Percentiles rank a stretch among this genome's conserved stretches.
These are phyloP conservation scores for Phtheirospermum japonicum DNA, from an alignment of 257 asterid species.

Conservation along the genomic window DNA sequence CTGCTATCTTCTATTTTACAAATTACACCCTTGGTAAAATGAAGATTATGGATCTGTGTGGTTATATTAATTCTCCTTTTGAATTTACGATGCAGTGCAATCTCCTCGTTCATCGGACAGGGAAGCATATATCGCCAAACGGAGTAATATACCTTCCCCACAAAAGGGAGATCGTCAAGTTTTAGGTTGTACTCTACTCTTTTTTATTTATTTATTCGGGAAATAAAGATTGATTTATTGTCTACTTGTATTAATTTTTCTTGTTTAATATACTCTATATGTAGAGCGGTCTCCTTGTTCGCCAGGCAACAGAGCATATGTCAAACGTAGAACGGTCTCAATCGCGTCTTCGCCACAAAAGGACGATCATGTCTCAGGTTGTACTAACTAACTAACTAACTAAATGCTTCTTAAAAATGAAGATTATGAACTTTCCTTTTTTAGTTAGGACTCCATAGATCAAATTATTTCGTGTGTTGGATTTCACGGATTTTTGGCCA, in stretches of 20 bases:
- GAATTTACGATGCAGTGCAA: neutral
- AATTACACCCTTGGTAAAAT: too few species aligned
- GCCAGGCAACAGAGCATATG: constrained; percentile 32
- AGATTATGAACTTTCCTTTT: neutral
- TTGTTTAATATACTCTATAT: neutral
- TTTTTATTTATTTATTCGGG: too few species aligned
- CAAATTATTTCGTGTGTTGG: too few species aligned
- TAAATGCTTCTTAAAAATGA: neutral
- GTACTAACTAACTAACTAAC: neutral
- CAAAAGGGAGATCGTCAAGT: constrained; percentile 26
- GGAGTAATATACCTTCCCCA: constrained; percentile 19
- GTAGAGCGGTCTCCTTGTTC: constrained; percentile 36
- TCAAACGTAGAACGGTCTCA: neutral
- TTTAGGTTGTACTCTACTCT: constrained; percentile 30
- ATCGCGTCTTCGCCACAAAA: neutral
- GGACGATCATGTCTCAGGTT: neutral
- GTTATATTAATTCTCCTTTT: neutral
- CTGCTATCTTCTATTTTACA: too few species aligned
- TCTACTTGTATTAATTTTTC: constrained; percentile 6
- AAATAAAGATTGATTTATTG: too few species aligned
- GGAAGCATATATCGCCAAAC: constrained; percentile 36
- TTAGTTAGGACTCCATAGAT: too few species aligned
- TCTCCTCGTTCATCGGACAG: neutral
- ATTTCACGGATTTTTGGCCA: too few species aligned
- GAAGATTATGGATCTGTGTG: too few species aligned